Base-by-base conservation (phyloP, 805 yeast species). In the Candida dendrica region DNA sequence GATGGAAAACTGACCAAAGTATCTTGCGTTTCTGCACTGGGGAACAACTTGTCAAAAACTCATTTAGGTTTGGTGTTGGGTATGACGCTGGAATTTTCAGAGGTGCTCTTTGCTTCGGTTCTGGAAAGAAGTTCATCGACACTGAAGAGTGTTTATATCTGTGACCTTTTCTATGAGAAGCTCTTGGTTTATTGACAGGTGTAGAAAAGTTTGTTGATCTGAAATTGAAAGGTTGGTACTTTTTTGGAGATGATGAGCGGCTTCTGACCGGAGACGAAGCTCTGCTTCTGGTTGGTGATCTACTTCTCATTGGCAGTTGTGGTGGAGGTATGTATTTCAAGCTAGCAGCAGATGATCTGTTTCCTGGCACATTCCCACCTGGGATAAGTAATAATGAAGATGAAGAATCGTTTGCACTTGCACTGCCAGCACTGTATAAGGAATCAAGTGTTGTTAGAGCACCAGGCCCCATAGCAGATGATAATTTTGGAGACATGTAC, bases 71-170 rank as follows among this genome's bases (percentile, higher is more conserved):
- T 1, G 74, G 75, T 1, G 70, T 64, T 7, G 75, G 74, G 35
- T 65, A 55, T 1, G 75, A 63, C 19, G 76, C 81, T 2, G 96
- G 96, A 8, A 89, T 79, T 15, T 89, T 86, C 49, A 81, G 74
- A 1, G 89, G 84, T 4, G 84, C 80, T 31, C 81, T 70, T 34
- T 71, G 77, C 14, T 89, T 84, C 1, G 97, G 96, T 56, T 91
- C 97, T 61, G 87, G 96, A 59, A 93, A 91, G 59, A 91, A 74
- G 60, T 91, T 90, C 93, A 91, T 84, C 5, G 96, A 88, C 6
- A 91, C 96, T 8, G 96, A 89, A 3, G 97, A 89, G 61, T 91
- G 98, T 59, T 91, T 91, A 59, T 91, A 91, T 51, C 91, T 75
- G 62, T 91, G 98, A 6, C 98, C 98, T 51, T 90, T 79, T 69